Conservation (phyloP, 768 basidiomycete species). For the Kwoniella shandongensis region DNA sequence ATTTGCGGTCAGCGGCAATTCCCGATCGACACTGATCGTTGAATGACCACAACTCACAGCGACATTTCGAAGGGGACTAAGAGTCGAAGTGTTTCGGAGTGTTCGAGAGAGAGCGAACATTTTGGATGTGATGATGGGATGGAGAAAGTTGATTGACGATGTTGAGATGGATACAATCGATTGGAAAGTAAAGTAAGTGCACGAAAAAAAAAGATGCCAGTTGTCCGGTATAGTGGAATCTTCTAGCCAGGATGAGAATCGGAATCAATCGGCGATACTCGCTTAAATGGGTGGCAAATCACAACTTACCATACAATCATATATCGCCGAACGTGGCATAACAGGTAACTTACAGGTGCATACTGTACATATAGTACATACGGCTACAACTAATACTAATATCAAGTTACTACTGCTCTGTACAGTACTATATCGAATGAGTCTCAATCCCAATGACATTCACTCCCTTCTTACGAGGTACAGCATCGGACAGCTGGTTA, state of each 20-base stretch:
- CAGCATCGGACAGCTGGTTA: constrained; percentile 50
- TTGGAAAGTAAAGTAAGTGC: not conserved
- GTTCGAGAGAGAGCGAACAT: constrained; percentile 47
- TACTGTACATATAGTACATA: too few species aligned
- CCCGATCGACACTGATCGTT: constrained; percentile 50
- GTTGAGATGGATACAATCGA: not conserved
- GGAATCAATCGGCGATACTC: constrained; percentile 11
- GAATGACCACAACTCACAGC: constrained; percentile 62
- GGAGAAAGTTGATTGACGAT: constrained; percentile 3
- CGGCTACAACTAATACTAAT: too few species aligned
- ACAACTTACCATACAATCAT: too few species aligned
- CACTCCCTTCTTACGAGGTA: constrained; percentile 50
- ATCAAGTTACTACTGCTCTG: too few species aligned
- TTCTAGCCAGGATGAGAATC: not conserved
- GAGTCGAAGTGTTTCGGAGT: constrained; percentile 22
- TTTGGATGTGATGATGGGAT: constrained; percentile 4
- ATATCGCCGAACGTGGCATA: constrained; percentile 4
- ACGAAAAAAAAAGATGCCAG: not conserved
- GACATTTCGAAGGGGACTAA: constrained; percentile 28
- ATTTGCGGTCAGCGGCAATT: not conserved
- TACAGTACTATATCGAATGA: constrained; percentile 31
- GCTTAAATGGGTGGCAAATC: not conserved
- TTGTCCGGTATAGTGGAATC: not conserved
- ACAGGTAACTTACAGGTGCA: not conserved
- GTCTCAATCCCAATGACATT: constrained; percentile 50